phyloP scores from a whole-genome alignment of 2,329 filamentous ascomycete species.

The Pseudocercospora fuligena region DNA sequence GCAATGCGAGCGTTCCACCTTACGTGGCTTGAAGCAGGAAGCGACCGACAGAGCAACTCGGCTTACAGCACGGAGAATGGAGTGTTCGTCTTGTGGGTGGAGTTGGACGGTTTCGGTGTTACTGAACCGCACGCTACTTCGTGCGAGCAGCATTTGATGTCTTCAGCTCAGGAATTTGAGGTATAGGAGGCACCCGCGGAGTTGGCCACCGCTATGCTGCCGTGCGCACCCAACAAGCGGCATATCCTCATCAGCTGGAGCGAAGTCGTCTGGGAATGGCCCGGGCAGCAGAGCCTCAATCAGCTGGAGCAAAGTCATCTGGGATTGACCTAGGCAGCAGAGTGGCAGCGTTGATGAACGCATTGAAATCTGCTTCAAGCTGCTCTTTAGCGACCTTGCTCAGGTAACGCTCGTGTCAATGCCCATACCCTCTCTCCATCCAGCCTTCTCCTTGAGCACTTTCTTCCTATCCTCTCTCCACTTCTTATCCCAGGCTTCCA shows the following conservation, averaged over 20 bases:
- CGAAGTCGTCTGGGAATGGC: neutral
- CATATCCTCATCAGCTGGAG: neutral
- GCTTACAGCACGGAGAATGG: neutral
- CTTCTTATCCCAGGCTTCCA: constrained; percentile 77
- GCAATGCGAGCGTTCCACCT: constrained; percentile 19
- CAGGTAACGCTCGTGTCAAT: constrained; percentile 9
- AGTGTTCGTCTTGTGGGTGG: neutral
- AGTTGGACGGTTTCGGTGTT: neutral
- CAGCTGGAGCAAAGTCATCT: neutral
- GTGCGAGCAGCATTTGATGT: too few species aligned
- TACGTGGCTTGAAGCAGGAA: constrained; percentile 10
- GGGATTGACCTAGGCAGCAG: neutral
- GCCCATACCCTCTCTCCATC: constrained; percentile 28
- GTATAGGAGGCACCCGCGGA: neutral
- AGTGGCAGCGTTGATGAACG: neutral
- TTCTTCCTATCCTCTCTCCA: constrained; percentile 77
- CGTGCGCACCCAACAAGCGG: neutral
- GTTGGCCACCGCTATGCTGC: neutral
- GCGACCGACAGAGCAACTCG: neutral
- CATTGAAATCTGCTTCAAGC: too few species aligned
- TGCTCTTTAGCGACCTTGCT: too few species aligned
- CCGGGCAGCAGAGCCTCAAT: neutral
- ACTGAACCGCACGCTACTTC: neutral
- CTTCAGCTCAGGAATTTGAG: too few species aligned
- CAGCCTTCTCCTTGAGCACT: constrained; percentile 62